phyloP scores from a whole-genome alignment of 2,329 filamentous ascomycete genomes.

The Triangularia setosa region DNA sequence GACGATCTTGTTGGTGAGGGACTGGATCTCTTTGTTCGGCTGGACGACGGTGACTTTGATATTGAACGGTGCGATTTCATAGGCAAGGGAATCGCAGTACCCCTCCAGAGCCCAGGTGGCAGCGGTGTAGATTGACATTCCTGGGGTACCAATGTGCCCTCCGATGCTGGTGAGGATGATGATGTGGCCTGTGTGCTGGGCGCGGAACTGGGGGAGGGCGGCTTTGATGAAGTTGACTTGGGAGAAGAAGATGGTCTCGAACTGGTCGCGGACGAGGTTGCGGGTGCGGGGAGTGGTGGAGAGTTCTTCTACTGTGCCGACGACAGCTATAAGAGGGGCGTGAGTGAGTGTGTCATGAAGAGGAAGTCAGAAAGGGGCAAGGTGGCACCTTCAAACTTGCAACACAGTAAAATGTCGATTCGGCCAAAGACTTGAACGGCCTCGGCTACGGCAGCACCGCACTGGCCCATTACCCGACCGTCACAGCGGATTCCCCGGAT shows the following conservation, averaged over 20 bases:
- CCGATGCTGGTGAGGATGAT: constrained; percentile 86
- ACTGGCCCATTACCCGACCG: constrained; percentile 62
- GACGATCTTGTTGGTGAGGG: constrained; percentile 80
- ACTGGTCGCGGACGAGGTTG: constrained; percentile 82
- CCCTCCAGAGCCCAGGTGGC: constrained; percentile 94
- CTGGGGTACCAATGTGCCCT: constrained; percentile 88
- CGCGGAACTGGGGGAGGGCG: constrained; percentile 72
- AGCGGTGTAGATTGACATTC: constrained; percentile 85
- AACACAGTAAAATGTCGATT: constrained; percentile 87
- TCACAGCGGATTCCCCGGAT: constrained; percentile 64
- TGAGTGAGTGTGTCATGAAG: neutral
- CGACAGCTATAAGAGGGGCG: constrained; percentile 53
- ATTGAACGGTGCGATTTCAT: constrained; percentile 96
- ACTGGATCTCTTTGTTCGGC: constrained; percentile 86
- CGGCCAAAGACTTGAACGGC: constrained; percentile 79
- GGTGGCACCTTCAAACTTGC: constrained; percentile 66
- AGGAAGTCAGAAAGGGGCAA: neutral
- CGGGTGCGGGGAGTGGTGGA: constrained; percentile 67
- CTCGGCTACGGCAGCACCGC: constrained; percentile 82
- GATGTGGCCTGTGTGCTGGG: constrained; percentile 81
- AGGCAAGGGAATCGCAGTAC: constrained; percentile 91
- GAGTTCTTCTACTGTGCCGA: constrained; percentile 89
- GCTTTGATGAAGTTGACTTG: constrained; percentile 96
- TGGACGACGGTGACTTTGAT: constrained; percentile 95
- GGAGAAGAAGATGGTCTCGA: constrained; percentile 92